These are phyloP conservation scores for Aureobasidium zeae DNA, from an alignment of 2,329 filamentous ascomycete genomes.

Conservation along the genomic window DNA sequence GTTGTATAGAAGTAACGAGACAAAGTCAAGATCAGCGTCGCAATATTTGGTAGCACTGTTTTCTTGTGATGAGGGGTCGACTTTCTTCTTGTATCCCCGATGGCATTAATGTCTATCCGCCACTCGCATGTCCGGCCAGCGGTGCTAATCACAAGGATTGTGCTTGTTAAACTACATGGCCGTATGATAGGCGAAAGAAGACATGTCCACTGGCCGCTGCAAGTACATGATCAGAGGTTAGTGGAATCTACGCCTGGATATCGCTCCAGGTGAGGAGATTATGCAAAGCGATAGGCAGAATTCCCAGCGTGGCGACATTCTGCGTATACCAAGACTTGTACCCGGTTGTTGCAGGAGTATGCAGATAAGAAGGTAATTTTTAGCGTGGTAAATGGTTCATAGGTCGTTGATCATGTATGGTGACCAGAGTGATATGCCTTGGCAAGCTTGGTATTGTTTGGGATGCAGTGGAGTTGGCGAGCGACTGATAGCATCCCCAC, in stretches of 20 bases:
- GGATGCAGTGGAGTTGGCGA: not conserved
- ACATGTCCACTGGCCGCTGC: not conserved
- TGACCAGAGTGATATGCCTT: not conserved
- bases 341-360: no score
- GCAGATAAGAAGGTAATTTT: not conserved
- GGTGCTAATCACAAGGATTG: no score
- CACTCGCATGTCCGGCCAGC: no score
- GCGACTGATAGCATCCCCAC: not conserved
- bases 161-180: no score
- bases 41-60: no score
- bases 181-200: not conserved
- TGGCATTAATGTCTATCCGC: no score
- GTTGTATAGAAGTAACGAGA: no score
- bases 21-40: no score
- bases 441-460: not conserved
- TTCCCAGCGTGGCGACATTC: not conserved
- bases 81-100: no score
- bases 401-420: not conserved
- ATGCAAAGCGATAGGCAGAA: not conserved
- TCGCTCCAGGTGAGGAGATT: not conserved
- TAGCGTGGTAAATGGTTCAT: not conserved
- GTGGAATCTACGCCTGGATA: no score
- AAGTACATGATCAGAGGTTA: no score
- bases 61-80: no score
- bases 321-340: slow-evolving; percentile 5